Percentiles rank a stretch among this genome's conserved stretches.
Evolutionary conservation across 495 filamentous ascomycete species (phyloP).

Genomic region (Podospora pseudocomata): DNA sequence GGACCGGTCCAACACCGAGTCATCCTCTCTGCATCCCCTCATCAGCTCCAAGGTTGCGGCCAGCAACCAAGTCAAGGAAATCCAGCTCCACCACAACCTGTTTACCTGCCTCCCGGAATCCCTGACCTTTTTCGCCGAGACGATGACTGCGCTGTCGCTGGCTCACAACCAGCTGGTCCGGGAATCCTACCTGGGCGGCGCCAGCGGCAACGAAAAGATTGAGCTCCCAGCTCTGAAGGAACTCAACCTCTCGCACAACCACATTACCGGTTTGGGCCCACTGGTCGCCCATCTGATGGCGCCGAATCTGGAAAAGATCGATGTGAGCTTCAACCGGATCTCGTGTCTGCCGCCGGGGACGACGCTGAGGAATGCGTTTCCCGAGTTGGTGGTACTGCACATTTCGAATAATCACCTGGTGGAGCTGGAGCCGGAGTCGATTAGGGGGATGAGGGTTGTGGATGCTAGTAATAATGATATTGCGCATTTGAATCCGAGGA

Average conservation of each 20-base stretch:
- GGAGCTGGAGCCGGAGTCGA: slow-evolving; percentile 66
- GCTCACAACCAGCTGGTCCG: slow-evolving; percentile 71
- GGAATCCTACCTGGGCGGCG: slow-evolving; percentile 49
- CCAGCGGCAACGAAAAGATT: slow-evolving; percentile 47
- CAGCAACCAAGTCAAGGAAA: slow-evolving; percentile 44
- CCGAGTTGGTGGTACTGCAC: slow-evolving; percentile 61
- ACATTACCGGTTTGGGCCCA: slow-evolving; percentile 60
- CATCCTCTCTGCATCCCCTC: slow-evolving; percentile 50
- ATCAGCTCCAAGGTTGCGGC: slow-evolving; percentile 48
- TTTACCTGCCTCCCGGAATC: slow-evolving; percentile 65
- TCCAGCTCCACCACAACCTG: slow-evolving; percentile 73
- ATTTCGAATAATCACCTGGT: slow-evolving; percentile 73
- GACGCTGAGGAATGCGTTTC: slow-evolving; percentile 53
- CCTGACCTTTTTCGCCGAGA: slow-evolving; percentile 61
- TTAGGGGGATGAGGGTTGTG: slow-evolving; percentile 69
- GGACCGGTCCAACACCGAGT: slow-evolving; percentile 65
- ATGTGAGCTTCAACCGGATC: slow-evolving; percentile 77
- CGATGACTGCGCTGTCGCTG: slow-evolving; percentile 71
- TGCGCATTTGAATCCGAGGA: slow-evolving; percentile 64
- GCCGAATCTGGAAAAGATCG: slow-evolving; percentile 66
- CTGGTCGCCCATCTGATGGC: slow-evolving; percentile 62
- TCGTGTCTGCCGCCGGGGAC: slow-evolving; percentile 58
- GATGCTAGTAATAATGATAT: slow-evolving; percentile 85
- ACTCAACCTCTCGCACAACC: slow-evolving; percentile 68
- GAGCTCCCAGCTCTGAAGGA: slow-evolving; percentile 69